phyloP scores from a whole-genome alignment of 495 filamentous ascomycete genomes.

The Bathelium albidoporum region DNA sequence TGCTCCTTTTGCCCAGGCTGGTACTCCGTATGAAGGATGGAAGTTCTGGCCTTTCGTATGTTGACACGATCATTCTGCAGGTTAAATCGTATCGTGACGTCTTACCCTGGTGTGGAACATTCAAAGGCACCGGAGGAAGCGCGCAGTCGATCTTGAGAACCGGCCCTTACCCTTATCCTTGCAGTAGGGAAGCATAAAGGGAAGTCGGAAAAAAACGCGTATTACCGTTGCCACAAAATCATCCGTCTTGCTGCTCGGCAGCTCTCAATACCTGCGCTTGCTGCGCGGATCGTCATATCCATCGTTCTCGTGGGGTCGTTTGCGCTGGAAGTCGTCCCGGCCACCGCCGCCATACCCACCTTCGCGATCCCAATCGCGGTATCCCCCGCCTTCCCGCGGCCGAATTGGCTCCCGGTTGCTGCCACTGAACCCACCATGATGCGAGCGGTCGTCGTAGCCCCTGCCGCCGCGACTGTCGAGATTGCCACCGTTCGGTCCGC shows the following conservation, averaged over 20 bases:
- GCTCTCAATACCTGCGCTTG: conserved; percentile 32
- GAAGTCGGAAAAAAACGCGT: not conserved
- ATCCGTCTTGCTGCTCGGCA: not conserved
- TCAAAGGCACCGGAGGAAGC: conserved; percentile 1
- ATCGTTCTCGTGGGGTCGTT: conserved; percentile 48
- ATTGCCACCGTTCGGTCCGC: conserved; percentile 25
- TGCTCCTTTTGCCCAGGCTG: not conserved
- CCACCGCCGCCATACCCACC: conserved; percentile 42
- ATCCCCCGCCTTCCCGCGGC: conserved; percentile 36
- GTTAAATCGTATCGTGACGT: not conserved
- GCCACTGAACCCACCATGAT: conserved; percentile 38
- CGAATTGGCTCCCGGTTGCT: conserved; percentile 62
- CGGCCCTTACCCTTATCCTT: not conserved
- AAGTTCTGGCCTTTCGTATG: not conserved
- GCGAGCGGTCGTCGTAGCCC: conserved; percentile 41
- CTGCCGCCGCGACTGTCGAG: conserved; percentile 51
- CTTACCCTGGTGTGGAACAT: not conserved
- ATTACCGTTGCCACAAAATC: not conserved
- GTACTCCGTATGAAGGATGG: not conserved
- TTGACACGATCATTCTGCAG: not conserved
- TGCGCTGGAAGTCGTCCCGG: conserved; percentile 45
- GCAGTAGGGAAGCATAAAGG: not conserved
- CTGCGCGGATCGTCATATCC: conserved; percentile 69
- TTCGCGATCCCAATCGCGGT: conserved; percentile 42
- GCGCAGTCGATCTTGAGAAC: not conserved